Percentiles rank a stretch among this genome's conserved stretches.
Conservation (phyloP, 2,329 filamentous ascomycete species). For the Mycogone perniciosa region DNA sequence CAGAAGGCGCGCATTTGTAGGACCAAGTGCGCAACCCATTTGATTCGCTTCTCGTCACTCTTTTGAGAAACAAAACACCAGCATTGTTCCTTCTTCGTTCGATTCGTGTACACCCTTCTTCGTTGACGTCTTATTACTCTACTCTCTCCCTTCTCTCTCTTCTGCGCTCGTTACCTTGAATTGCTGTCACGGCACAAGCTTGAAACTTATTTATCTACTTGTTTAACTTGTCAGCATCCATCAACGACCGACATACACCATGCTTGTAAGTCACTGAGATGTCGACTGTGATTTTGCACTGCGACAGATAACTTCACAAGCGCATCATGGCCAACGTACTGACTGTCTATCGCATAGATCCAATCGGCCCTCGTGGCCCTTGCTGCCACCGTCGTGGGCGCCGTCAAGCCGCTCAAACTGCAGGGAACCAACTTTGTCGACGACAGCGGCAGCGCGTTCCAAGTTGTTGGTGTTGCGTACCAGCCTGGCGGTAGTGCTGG, state of each 20-base stretch:
- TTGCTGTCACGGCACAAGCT: background rate
- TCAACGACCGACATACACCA: conserved; percentile 5
- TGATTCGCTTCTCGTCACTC: conserved; percentile 11
- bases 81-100: background rate
- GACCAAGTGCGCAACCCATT: background rate
- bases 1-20: too few relatives aligned
- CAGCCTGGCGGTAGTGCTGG: conserved; percentile 61
- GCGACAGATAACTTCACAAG: too few relatives aligned
- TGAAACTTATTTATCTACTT: background rate
- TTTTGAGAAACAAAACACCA: conserved; percentile 1
- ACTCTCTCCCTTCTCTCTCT: background rate
- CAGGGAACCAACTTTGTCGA: conserved; percentile 56
- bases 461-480: conserved; percentile 63
- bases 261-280: conserved; percentile 9
- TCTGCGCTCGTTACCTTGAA: background rate
- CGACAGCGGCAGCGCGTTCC: conserved; percentile 52
- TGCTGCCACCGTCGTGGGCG: conserved; percentile 46
- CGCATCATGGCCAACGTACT: background rate
- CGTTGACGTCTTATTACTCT: background rate
- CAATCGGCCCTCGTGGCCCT: conserved; percentile 46
- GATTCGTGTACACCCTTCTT: background rate
- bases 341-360: conserved; percentile 19
- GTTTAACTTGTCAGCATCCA: conserved; percentile 5
- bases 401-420: conserved; percentile 52
- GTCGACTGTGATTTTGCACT: background rate